Conservation (phyloP, 331 rosid genomes). For the Spiraea crenata region DNA sequence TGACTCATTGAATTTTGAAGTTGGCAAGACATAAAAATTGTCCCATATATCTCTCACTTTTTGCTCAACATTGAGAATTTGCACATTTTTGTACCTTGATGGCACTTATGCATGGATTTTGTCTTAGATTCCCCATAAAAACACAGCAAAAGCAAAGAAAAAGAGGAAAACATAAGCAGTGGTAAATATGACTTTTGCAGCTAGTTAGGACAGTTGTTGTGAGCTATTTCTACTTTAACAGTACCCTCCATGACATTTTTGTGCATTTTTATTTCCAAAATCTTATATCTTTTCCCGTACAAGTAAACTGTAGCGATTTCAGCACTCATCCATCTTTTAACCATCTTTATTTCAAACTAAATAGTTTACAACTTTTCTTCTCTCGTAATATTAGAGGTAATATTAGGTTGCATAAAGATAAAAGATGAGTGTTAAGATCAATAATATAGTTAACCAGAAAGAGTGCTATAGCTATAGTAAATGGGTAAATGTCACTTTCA, state of each 20-base stretch:
- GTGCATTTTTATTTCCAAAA: not conserved
- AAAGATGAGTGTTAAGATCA: no score
- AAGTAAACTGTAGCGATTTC: no score
- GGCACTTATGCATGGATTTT: slow-evolving; percentile 8
- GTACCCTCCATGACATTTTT: not conserved
- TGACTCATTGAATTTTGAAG: not conserved
- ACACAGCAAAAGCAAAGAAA: not conserved
- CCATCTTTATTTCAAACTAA: no score
- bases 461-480: not conserved
- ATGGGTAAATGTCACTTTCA: slow-evolving; percentile 17
- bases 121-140: not conserved
- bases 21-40: not conserved
- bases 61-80: slow-evolving; percentile 9
- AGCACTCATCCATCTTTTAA: no score
- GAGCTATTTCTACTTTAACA: not conserved
- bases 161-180: not conserved
- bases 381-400: no score
- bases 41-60: slow-evolving; percentile 7
- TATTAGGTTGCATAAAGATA: no score
- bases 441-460: no score
- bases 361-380: no score
- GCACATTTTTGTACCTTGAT: slow-evolving; percentile 8
- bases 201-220: no score
- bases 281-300: not conserved
- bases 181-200: not conserved